Evolutionary conservation across 2,329 filamentous ascomycete species (phyloP).

Genomic region (Exophiala dermatitidis): DNA sequence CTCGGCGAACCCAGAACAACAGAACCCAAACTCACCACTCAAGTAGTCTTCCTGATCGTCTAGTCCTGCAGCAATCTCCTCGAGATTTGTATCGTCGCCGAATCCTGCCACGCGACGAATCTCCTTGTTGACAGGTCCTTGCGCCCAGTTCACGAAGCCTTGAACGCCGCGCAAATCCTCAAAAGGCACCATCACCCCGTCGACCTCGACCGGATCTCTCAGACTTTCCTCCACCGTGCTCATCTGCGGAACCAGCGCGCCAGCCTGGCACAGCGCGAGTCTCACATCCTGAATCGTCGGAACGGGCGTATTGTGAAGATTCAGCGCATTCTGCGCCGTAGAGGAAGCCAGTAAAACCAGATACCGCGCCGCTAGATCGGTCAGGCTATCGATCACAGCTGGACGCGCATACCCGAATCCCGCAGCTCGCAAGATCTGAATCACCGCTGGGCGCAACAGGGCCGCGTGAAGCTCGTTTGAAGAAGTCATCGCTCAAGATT

Average conservation of each 20-base stretch:
- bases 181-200: constrained; percentile 26
- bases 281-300: constrained; percentile 70
- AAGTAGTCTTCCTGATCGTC: constrained; percentile 62
- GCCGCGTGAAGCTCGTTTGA: constrained; percentile 58
- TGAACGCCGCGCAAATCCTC: constrained; percentile 74
- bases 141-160: constrained; percentile 72
- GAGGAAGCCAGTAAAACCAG: constrained; percentile 65
- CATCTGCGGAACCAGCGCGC: constrained; percentile 63
- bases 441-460: constrained; percentile 74
- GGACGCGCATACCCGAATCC: constrained; percentile 80
- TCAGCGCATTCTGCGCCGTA: constrained; percentile 63
- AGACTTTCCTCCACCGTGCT: constrained; percentile 62
- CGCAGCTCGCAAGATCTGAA: constrained; percentile 85
- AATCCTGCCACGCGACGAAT: constrained; percentile 73
- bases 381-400: constrained; percentile 77
- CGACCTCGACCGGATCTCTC: constrained; percentile 43
- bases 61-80: constrained; percentile 40
- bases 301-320: constrained; percentile 59
- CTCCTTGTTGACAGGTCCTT: constrained; percentile 65
- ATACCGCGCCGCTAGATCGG: constrained; percentile 78
- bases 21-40: constrained; percentile 44
- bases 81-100: constrained; percentile 47
- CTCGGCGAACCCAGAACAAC: too few relatives aligned
- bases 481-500: constrained; percentile 33
- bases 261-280: constrained; percentile 75